Conservation (phyloP, 1,284 basidiomycete genomes). For the Jaminaea rosea region DNA sequence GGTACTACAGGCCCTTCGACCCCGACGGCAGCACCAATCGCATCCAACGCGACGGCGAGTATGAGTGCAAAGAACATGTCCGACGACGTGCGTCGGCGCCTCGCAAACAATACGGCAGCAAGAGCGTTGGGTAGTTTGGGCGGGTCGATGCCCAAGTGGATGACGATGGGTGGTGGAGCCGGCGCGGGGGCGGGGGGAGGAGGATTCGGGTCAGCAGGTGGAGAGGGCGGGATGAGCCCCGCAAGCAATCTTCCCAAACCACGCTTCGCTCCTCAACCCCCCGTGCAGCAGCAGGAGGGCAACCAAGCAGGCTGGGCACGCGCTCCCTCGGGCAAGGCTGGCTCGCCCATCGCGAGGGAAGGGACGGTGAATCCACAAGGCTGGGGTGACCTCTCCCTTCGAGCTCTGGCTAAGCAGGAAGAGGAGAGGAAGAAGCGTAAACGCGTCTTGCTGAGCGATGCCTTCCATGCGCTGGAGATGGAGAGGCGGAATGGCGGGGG, state of each 20-base stretch:
- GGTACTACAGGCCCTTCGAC: background rate
- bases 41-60: slow-evolving; percentile 8
- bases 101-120: slow-evolving; percentile 45
- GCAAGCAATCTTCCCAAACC: slow-evolving; percentile 25
- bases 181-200: background rate
- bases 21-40: background rate
- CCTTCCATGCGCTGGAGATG: slow-evolving; percentile 38
- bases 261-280: slow-evolving; percentile 34
- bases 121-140: slow-evolving; percentile 22
- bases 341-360: background rate
- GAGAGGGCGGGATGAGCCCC: background rate
- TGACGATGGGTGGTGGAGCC: slow-evolving; percentile 6
- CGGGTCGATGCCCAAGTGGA: slow-evolving; percentile 9
- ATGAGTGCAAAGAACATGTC: slow-evolving; percentile 37
- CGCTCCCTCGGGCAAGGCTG: background rate
- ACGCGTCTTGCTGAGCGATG: slow-evolving; percentile 39
- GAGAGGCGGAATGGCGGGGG: slow-evolving; percentile 19
- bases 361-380: slow-evolving; percentile 1
- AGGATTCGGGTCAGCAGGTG: background rate
- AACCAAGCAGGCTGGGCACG: slow-evolving; percentile 3
- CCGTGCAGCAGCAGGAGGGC: no score
- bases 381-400: slow-evolving; percentile 41
- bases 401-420: slow-evolving; percentile 36
- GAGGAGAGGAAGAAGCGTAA: slow-evolving; percentile 30
- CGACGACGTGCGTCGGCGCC: slow-evolving; percentile 39